These are phyloP conservation scores for Cladosporium sp. DNA, from an alignment of 2,329 filamentous ascomycete genomes.

Conservation along the genomic window DNA sequence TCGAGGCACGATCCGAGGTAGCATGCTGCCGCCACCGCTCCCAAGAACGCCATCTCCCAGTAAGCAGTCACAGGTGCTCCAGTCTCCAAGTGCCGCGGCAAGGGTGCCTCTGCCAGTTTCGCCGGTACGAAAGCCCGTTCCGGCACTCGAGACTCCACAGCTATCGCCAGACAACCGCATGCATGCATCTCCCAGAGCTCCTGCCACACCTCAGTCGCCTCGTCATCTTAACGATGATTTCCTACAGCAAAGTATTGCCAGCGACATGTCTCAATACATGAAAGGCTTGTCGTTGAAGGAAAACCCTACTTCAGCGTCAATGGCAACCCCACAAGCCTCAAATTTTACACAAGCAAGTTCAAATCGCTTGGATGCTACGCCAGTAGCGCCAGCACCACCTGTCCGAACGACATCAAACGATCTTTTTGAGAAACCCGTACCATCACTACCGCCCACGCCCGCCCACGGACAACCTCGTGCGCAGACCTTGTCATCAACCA, in stretches of 20 bases:
- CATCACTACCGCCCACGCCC: slow-evolving; percentile 20
- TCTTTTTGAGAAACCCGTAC: slow-evolving; percentile 15
- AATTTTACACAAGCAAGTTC: background rate
- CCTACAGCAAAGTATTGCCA: slow-evolving; percentile 50
- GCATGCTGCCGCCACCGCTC: slow-evolving; percentile 37
- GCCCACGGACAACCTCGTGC: background rate
- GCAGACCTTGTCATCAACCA: background rate
- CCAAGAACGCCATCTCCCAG: slow-evolving; percentile 45
- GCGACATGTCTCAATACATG: slow-evolving; percentile 43
- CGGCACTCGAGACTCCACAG: slow-evolving; percentile 36
- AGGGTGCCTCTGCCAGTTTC: slow-evolving; percentile 49
- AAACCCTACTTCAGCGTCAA: slow-evolving; percentile 25
- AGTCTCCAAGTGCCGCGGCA: slow-evolving; percentile 43
- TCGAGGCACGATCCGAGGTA: slow-evolving; percentile 27
- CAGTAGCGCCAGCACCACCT: background rate
- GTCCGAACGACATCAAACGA: slow-evolving; percentile 10
- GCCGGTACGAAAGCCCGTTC: slow-evolving; percentile 44
- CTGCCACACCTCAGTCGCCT: slow-evolving; percentile 35
- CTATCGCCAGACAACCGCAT: slow-evolving; percentile 31
- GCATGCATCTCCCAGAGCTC: slow-evolving; percentile 34
- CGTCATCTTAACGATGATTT: slow-evolving; percentile 46
- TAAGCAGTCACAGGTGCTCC: slow-evolving; percentile 39
- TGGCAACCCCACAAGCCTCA: slow-evolving; percentile 27
- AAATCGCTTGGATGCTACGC: background rate
- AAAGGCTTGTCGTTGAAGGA: slow-evolving; percentile 37